Conservation (phyloP, 345 rosid genomes). For the Camelina neglecta region DNA sequence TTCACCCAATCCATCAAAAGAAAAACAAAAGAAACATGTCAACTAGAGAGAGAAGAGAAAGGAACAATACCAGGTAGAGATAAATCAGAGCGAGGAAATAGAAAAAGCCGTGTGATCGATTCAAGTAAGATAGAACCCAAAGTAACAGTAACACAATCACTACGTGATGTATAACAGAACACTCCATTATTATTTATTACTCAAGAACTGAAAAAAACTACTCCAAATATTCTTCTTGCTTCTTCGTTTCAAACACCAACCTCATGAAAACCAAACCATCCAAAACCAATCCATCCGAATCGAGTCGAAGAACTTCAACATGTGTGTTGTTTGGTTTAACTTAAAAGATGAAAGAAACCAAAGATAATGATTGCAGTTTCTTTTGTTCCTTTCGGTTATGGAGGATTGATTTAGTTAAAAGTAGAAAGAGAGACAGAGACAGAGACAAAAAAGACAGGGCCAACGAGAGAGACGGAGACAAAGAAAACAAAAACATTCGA, state of each 20-base stretch:
- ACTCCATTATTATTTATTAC: conserved; percentile 52
- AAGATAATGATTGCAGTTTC: background rate
- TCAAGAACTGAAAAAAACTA: conserved; percentile 6
- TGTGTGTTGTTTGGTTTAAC: background rate
- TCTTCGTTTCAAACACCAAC: conserved; percentile 19
- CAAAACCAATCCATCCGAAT: conserved; percentile 16
- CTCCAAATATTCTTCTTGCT: background rate
- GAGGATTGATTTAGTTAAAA: background rate
- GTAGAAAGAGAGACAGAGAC: background rate
- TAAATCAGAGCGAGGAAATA: conserved; percentile 66
- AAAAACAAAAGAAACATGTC: background rate
- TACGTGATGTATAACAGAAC: conserved; percentile 74
- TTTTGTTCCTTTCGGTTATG: background rate
- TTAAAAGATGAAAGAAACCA: background rate
- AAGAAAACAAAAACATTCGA: conserved; percentile 6
- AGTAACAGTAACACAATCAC: conserved; percentile 63
- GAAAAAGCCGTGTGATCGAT: conserved; percentile 57
- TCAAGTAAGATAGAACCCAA: conserved; percentile 66
- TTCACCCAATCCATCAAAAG: background rate
- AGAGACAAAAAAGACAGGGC: background rate
- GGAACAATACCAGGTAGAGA: conserved; percentile 65
- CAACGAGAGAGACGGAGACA: too few relatives aligned
- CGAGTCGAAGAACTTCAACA: background rate
- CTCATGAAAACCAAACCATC: conserved; percentile 29
- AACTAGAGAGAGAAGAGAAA: background rate